These are phyloP conservation scores for Phytophthora colocasiae DNA, from an alignment of 352 stramenopile species.

Conservation along the genomic window DNA sequence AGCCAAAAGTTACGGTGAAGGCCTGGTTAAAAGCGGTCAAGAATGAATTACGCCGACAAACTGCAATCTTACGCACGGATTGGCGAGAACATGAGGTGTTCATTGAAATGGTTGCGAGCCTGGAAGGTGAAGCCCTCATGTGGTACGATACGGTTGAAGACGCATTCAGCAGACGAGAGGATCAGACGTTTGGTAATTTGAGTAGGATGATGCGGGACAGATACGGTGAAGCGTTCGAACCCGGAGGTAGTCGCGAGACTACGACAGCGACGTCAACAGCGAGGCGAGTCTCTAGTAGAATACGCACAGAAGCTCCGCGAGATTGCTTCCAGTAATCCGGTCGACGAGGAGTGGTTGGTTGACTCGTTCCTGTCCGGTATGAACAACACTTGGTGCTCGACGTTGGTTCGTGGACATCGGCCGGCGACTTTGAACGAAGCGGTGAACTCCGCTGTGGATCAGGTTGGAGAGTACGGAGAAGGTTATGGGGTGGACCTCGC, in stretches of 20 bases:
- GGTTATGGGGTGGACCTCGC: not conserved
- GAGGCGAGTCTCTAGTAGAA: not conserved
- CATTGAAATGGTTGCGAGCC: conserved; percentile 9
- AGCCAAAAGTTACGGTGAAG: conserved; percentile 2
- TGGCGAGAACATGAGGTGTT: conserved; percentile 4
- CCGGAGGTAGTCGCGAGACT: not conserved
- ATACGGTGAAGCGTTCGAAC: conserved; percentile 9
- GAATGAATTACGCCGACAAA: not conserved
- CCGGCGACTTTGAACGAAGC: not conserved
- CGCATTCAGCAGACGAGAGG: not conserved
- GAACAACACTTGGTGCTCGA: conserved; percentile 2
- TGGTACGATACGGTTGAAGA: conserved; percentile 7
- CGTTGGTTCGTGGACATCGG: not conserved
- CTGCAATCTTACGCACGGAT: not conserved
- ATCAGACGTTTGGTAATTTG: conserved; percentile 5
- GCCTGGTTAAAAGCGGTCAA: conserved; percentile 2
- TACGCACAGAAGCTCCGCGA: conserved; percentile 8
- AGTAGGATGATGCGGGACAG: conserved; percentile 2
- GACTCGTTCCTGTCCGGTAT: not conserved
- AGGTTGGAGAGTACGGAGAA: conserved; percentile 1
- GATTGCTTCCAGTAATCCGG: conserved; percentile 1
- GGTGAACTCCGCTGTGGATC: not conserved
- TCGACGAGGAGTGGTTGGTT: not conserved
- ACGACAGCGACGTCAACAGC: conserved; percentile 2
- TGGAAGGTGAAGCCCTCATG: conserved; percentile 4